Evolutionary conservation across 495 filamentous ascomycete species (phyloP), one percentile per base, ranked within the genome.

Genomic region (Pseudevernia furfuracea): DNA sequence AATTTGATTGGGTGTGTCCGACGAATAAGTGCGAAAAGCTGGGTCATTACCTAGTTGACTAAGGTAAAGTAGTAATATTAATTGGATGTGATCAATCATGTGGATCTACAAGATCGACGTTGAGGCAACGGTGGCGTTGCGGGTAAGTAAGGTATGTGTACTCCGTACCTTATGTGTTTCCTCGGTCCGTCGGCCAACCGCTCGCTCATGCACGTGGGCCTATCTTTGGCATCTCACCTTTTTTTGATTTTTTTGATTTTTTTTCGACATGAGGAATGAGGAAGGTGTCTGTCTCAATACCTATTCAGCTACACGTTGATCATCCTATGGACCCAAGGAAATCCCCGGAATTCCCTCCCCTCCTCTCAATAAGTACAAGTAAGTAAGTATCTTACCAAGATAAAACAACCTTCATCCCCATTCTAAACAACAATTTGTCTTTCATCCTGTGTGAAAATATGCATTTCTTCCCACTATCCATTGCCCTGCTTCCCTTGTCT

Each of bases 401-500:
- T 3, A 4, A 14, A 5, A 4, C 11, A 32, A 21, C 52, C 34
- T 34, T 30, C 30, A 2, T 34, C 6, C 52, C 11, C 25, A 32
- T 19, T 15, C n/a, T 59, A 10, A 4, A 32, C 11, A 59, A 25
- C 3, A 12, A 23, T 23, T 36, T 4, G n/a, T n/a, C 19, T 10
- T 28, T 23, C 21, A 56, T 23, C n/a, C 43, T 19, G 0, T 7
- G 34, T 25, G 14, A 58, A 17, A 63, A 23, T 0, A 64, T 64
- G 62, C 62, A 32, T 64, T 30, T 58, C 19, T 9, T 38, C 28
- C 9, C 62, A 5, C 17, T 64, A 9, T 37, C 57, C 19, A 34
- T 59, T 43, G 17, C 41, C 12, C 56, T 64, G 14, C 56, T 64
- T 15, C 62, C 62, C 28, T 41, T 64, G 28, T 15, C 58, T 11